A percentile compares a stretch with the other conserved stretches of the same genome.
Evolutionary conservation across 768 basidiomycete genomes (phyloP).

Genomic region (Trametes cinnabarina): DNA sequence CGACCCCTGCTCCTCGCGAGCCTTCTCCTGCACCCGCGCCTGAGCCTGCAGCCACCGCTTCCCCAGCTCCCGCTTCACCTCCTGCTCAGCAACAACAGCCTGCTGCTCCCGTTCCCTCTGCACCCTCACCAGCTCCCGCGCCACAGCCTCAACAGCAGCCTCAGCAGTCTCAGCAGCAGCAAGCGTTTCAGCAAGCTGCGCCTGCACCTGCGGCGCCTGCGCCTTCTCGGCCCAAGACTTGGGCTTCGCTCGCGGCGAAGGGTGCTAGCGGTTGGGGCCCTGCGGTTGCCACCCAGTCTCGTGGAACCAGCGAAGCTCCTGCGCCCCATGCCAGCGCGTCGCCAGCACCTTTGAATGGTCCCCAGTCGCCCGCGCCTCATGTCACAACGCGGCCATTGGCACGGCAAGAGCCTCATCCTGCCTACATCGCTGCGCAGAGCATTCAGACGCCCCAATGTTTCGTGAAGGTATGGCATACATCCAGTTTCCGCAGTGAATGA

Average conservation of each 20-base stretch:
- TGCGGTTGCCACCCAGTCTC: constrained; percentile 73
- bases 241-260: constrained; percentile 89
- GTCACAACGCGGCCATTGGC: constrained; percentile 35
- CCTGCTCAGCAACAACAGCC: constrained; percentile 27
- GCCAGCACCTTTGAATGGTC: constrained; percentile 28
- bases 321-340: constrained; percentile 39
- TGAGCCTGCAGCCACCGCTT: constrained; percentile 28
- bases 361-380: constrained; percentile 35
- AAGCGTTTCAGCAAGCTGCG: constrained; percentile 28
- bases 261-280: constrained; percentile 84
- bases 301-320: constrained; percentile 69
- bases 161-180: constrained; percentile 22
- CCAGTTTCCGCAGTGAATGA: neutral
- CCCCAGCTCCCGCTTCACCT: constrained; percentile 32
- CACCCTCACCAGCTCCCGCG: constrained; percentile 24
- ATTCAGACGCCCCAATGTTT: constrained; percentile 81
- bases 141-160: neutral
- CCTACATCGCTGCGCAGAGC: constrained; percentile 53
- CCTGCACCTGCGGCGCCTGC: constrained; percentile 35
- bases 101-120: constrained; percentile 33
- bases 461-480: constrained; percentile 66
- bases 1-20: constrained; percentile 30
- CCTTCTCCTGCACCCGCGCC: constrained; percentile 31
- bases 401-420: constrained; percentile 46
- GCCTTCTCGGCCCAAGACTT: constrained; percentile 67